Evolutionary conservation across 2,329 filamentous ascomycete species (phyloP), one percentile per base, ranked within the genome.

Genomic region (Neoascochyta sp.): DNA sequence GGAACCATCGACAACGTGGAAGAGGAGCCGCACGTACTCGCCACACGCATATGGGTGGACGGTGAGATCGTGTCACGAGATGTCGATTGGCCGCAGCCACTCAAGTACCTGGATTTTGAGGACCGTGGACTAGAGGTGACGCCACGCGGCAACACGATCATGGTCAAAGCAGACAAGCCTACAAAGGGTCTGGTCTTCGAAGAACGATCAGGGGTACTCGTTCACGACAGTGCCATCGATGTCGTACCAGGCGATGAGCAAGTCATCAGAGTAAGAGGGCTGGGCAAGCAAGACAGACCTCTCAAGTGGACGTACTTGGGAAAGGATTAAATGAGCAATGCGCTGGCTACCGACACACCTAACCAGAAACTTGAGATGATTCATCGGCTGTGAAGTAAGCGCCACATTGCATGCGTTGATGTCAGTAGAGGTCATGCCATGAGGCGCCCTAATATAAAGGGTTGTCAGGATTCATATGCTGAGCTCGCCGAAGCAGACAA

Each of bases 101-200:
- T 78, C 44, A 78, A 77, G 57, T 77, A 78, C 47, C 67, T 78
- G 9, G 66, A 71, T 35, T 68, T 78, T 37, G 64, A 66, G 3
- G 62, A 71, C 17, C 67, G 74, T 19, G 70, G 69, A 11, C 62
- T 78, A 1, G 54, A 70, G 31, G 64, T 74, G 7, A 27, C 43
- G n/a, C 44, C 46, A 8, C 50, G 59, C 14, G 63, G 63, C n/a
- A 54, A 60, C 22, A 63, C 58, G 23, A 66, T 75, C 19, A 45
- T 59, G 16, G 63, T 78, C 42, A 69, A 51, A 41, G 66, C 70
- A 5, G 48, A 61, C 25, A 72, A 69, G 53, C 74, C 75, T 2
- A 74, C 75, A 3, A 79, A 78, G 43, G 74, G 75, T 9, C 55
- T 78, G n/a, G 75, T 78, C 4, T 76, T 78, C 41, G 75, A 78